phyloP scores from a whole-genome alignment of 2,329 filamentous ascomycete species.

The Calonectria ilicicola region DNA sequence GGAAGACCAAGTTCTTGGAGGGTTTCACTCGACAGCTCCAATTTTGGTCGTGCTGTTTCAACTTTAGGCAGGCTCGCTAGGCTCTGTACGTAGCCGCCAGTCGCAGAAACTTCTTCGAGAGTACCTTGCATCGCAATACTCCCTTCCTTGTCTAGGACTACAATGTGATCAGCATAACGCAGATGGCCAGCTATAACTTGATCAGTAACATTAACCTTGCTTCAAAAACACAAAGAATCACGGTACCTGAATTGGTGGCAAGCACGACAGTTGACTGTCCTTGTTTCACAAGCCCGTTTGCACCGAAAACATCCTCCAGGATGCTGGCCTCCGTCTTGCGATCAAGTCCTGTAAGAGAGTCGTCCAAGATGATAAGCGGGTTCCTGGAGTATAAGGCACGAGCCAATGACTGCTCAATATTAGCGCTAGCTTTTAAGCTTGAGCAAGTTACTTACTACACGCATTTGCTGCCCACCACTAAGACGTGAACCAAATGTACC shows the following conservation, averaged over 20 bases:
- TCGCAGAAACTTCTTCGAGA: neutral
- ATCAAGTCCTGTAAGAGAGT: neutral
- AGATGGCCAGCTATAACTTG: neutral
- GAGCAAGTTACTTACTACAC: slow-evolving; percentile 35
- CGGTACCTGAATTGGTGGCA: neutral
- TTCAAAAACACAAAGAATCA: too few relatives aligned
- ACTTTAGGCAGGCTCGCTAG: neutral
- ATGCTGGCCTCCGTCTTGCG: neutral
- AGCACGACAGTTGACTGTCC: neutral
- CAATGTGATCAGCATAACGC: neutral
- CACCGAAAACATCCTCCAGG: neutral
- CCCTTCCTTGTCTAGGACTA: neutral
- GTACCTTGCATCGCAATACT: neutral
- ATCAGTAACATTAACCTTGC: neutral
- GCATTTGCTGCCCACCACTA: slow-evolving; percentile 53
- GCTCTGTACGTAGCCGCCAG: neutral
- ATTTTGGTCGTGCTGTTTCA: neutral
- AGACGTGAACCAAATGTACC: slow-evolving; percentile 52
- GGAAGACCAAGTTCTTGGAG: neutral
- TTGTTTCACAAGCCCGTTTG: neutral
- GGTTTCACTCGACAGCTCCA: neutral
- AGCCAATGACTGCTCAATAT: neutral
- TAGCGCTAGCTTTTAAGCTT: neutral
- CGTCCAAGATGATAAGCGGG: neutral
- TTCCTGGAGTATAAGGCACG: neutral